Evolutionary conservation across 2,329 filamentous ascomycete species (phyloP).

Genomic region (Chaetomium globosum): DNA sequence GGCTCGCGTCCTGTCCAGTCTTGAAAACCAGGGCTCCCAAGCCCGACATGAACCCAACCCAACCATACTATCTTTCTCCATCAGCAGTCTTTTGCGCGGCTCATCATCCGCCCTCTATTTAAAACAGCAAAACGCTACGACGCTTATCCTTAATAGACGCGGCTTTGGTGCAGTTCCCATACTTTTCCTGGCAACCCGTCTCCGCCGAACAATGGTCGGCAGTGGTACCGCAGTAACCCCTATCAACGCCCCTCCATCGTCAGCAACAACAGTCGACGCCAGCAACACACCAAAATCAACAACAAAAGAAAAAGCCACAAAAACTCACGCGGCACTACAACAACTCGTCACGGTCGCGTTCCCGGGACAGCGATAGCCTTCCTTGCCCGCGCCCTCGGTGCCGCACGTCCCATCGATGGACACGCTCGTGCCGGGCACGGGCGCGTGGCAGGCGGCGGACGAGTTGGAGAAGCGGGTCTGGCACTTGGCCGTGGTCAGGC

Average conservation of each 20-base stretch:
- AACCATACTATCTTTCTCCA: too few relatives aligned
- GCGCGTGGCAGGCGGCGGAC: conserved; percentile 37
- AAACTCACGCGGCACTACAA: conserved; percentile 40
- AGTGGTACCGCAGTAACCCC: conserved; percentile 41
- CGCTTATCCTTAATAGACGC: too few relatives aligned
- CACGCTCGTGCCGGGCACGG: conserved; percentile 37
- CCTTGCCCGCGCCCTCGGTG: conserved; percentile 36
- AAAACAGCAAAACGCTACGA: not conserved
- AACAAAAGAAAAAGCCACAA: not conserved
- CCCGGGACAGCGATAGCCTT: conserved; percentile 39
- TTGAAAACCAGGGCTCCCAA: too few relatives aligned
- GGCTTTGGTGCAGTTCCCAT: conserved; percentile 36
- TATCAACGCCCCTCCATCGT: conserved; percentile 10
- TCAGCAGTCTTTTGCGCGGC: too few relatives aligned
- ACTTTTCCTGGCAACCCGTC: conserved; percentile 39
- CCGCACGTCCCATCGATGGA: conserved; percentile 42
- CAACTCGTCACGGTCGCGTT: conserved; percentile 33
- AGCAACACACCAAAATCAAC: not conserved
- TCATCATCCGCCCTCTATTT: too few relatives aligned
- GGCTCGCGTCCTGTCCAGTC: too few relatives aligned
- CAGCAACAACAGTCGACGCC: not conserved
- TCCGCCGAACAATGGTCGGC: conserved; percentile 37
- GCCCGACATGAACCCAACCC: too few relatives aligned
- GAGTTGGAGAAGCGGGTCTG: conserved; percentile 40
- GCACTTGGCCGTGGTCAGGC: conserved; percentile 40